Evolutionary conservation across 257 asterid species (phyloP).

Genomic region (Ligustrum vulgare): DNA sequence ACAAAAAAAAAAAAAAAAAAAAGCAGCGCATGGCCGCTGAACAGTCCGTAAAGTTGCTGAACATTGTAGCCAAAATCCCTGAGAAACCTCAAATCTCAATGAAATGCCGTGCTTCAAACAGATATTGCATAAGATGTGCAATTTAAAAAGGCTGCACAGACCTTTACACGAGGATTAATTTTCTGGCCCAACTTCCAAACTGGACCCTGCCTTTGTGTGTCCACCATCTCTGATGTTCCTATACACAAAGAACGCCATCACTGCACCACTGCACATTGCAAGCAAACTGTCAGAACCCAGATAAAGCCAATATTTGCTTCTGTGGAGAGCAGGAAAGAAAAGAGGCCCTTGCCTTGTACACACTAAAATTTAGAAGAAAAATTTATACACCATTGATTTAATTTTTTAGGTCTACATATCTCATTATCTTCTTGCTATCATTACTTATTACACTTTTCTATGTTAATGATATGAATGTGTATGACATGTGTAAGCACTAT

Average conservation of each 20-base stretch:
- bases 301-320: background rate
- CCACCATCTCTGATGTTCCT: constrained; percentile 64
- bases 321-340: background rate
- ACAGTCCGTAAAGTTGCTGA: background rate
- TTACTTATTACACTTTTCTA: background rate
- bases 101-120: background rate
- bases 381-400: background rate
- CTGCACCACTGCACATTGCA: constrained; percentile 69
- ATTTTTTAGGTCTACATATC: too few species aligned
- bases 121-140: background rate
- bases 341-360: background rate
- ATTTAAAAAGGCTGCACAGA: background rate
- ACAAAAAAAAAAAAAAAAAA: too few species aligned
- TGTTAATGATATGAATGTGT: background rate
- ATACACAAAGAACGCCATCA: constrained; percentile 73
- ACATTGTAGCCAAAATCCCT: background rate
- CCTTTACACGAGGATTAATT: constrained; percentile 28
- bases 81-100: background rate
- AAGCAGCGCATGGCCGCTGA: too few species aligned
- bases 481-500: background rate
- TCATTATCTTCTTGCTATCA: background rate
- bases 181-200: constrained; percentile 39
- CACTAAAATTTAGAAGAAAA: background rate
- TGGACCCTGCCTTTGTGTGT: constrained; percentile 40
- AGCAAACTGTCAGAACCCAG: constrained; percentile 16